These are phyloP conservation scores for Wakefieldia striispora DNA, from an alignment of 768 basidiomycete genomes.

Conservation along the genomic window DNA sequence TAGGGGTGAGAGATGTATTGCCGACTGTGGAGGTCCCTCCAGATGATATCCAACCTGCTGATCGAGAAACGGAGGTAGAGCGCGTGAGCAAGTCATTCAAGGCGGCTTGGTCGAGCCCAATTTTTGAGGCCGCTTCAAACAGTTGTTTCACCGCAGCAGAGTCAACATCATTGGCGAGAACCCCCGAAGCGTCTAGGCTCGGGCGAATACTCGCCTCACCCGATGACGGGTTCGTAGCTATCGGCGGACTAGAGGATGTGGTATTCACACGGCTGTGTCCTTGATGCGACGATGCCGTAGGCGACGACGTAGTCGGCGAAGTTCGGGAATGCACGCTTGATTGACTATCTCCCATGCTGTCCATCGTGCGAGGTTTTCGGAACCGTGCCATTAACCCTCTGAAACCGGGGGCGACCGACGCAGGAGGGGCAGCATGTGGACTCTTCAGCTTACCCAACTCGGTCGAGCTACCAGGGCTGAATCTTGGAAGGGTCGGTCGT, in stretches of 20 bases:
- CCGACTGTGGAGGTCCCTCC: slow-evolving; percentile 17
- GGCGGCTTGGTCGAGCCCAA: slow-evolving; percentile 72
- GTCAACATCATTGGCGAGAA: slow-evolving; percentile 33
- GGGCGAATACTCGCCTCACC: slow-evolving; percentile 20
- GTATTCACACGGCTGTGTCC: slow-evolving; percentile 34
- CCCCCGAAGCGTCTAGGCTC: slow-evolving; percentile 25
- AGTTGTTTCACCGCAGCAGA: slow-evolving; percentile 64
- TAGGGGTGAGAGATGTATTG: slow-evolving; percentile 24
- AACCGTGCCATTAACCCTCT: slow-evolving; percentile 83
- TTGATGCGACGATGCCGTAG: slow-evolving; percentile 33
- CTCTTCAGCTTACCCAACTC: slow-evolving; percentile 56
- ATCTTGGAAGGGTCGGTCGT: slow-evolving; percentile 49
- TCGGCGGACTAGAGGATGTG: slow-evolving; percentile 20
- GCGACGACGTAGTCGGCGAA: slow-evolving; percentile 35
- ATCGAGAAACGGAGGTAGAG: slow-evolving; percentile 62
- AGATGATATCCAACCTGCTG: slow-evolving; percentile 42
- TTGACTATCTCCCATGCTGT: slow-evolving; percentile 26
- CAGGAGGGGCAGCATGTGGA: slow-evolving; percentile 58
- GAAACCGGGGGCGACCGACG: slow-evolving; percentile 69
- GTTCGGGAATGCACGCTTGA: slow-evolving; percentile 31
- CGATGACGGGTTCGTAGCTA: slow-evolving; percentile 1
- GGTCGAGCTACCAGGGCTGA: slow-evolving; percentile 35
- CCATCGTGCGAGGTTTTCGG: slow-evolving; percentile 39
- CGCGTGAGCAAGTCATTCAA: slow-evolving; percentile 70
- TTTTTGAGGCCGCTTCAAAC: slow-evolving; percentile 70